Evolutionary conservation across 768 basidiomycete genomes (phyloP).

Genomic region (Pilatotrama ljubarskyi): DNA sequence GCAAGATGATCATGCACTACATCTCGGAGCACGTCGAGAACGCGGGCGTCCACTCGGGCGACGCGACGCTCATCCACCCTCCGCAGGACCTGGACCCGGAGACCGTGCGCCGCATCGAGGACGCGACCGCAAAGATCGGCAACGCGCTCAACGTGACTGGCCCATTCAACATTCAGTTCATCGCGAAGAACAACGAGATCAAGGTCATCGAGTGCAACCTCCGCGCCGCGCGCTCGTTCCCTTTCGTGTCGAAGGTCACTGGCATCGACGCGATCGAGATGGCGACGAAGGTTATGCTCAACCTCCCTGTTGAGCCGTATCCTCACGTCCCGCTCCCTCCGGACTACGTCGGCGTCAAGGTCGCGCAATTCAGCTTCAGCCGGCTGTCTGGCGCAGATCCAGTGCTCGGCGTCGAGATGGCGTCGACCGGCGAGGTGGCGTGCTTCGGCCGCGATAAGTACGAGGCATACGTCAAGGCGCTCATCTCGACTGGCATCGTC

Average conservation of each 20-base stretch:
- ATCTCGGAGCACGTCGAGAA: conserved; percentile 99
- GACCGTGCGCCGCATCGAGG: conserved; percentile 94
- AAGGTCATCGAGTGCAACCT: conserved; percentile 99
- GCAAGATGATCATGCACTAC: conserved; percentile 99
- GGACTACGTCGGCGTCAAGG: conserved; percentile 98
- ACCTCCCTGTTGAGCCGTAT: conserved; percentile 84
- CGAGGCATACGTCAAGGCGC: conserved; percentile 96
- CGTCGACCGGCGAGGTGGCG: conserved; percentile 98
- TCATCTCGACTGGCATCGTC: conserved; percentile 94
- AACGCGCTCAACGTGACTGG: conserved; percentile 97
- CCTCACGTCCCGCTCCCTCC: conserved; percentile 83
- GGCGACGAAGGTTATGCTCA: conserved; percentile 99
- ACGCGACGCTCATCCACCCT: conserved; percentile 96
- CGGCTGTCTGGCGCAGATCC: conserved; percentile 96
- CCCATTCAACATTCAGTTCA: conserved; percentile 99
- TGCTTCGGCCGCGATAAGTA: conserved; percentile 98
- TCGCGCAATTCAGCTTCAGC: conserved; percentile 99
- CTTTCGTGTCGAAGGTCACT: conserved; percentile 98
- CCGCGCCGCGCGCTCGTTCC: conserved; percentile 96
- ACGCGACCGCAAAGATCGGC: conserved; percentile 96
- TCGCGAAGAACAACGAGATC: conserved; percentile 99
- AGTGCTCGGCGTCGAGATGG: conserved; percentile 98
- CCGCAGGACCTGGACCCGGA: conserved; percentile 98
- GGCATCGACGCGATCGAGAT: conserved; percentile 98
- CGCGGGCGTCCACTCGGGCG: conserved; percentile 97